phyloP scores from a whole-genome alignment of 306 rosid species.

The Mimosa bimucronata region DNA sequence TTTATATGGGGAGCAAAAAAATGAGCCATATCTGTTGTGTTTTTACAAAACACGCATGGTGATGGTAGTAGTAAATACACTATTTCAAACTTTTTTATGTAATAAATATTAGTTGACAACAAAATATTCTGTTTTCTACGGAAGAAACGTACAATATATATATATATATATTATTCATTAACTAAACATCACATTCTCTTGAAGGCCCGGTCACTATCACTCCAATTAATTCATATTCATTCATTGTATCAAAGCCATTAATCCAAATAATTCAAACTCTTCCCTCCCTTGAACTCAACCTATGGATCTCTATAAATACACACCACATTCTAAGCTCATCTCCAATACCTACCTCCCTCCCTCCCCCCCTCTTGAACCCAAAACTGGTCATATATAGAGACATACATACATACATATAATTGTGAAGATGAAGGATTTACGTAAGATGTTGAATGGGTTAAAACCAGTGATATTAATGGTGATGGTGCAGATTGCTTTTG shows the following conservation, averaged over 20 bases:
- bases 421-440: conserved; percentile 3
- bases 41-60: not conserved
- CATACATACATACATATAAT: too few species aligned
- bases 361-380: not conserved
- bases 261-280: not conserved
- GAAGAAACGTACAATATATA: not conserved
- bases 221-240: not conserved
- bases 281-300: not conserved
- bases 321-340: not conserved
- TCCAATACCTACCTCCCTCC: not conserved
- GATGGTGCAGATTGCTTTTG: not conserved
- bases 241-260: not conserved
- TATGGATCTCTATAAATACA: not conserved
- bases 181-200: not conserved
- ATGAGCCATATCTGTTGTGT: not conserved
- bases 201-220: not conserved
- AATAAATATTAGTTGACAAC: not conserved
- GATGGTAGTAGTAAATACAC: not conserved
- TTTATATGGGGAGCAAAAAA: not conserved
- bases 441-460: not conserved
- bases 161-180: not conserved
- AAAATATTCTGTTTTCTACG: not conserved
- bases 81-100: not conserved
- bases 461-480: conserved; percentile 7
- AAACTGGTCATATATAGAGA: too few species aligned